A percentile compares a stretch with the other conserved stretches of the same genome.
Evolutionary conservation across 768 basidiomycete genomes (phyloP).

Genomic region (Termitomyces sp.): DNA sequence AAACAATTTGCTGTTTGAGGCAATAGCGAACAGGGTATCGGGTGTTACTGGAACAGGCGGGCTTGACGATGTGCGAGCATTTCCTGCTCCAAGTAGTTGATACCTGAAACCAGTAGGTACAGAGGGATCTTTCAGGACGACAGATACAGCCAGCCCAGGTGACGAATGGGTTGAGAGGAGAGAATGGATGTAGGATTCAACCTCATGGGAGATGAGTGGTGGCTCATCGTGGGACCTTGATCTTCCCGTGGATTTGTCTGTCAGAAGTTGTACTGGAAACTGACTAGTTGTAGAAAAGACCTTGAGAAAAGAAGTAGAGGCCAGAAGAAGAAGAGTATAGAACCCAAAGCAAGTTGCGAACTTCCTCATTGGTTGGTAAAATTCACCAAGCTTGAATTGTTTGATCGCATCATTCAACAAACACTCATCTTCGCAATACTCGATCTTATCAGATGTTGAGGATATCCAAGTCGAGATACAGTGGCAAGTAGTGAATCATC

Average conservation of each 20-base stretch:
- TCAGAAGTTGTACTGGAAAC: neutral
- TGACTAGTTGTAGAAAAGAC: neutral
- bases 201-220: constrained; percentile 1
- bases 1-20: constrained; percentile 39
- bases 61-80: constrained; percentile 21
- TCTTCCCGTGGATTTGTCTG: neutral
- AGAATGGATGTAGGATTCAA: constrained; percentile 5
- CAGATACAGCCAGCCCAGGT: constrained; percentile 33
- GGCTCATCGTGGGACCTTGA: neutral
- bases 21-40: constrained; percentile 38
- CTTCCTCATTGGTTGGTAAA: neutral
- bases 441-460: neutral
- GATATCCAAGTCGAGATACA: neutral
- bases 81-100: constrained; percentile 34
- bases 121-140: constrained; percentile 26
- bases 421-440: neutral
- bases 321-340: neutral
- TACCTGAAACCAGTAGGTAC: constrained; percentile 26
- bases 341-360: neutral
- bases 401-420: neutral
- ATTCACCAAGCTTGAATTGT: neutral
- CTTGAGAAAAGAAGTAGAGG: neutral
- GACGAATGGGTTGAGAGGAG: constrained; percentile 30
- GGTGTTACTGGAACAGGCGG: constrained; percentile 26
- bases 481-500: neutral